Evolutionary conservation across 2,329 filamentous ascomycete genomes (phyloP).

Genomic region (Zymoseptoria pseudotritici): DNA sequence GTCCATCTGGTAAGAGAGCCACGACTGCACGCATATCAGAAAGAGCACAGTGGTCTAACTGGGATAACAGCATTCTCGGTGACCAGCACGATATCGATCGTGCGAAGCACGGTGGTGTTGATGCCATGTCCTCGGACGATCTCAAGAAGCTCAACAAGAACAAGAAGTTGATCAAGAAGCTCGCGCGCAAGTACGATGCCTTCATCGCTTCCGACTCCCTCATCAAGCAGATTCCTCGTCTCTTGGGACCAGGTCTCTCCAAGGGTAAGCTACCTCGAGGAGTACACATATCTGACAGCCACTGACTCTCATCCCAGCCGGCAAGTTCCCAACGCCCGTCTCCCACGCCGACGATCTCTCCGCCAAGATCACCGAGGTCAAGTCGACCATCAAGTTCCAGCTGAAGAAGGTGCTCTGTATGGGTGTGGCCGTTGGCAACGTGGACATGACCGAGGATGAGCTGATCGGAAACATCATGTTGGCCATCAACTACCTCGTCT

Average conservation of each 20-base stretch:
- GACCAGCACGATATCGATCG: slow-evolving; percentile 99
- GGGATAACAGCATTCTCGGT: slow-evolving; percentile 61
- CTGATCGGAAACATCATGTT: slow-evolving; percentile 98
- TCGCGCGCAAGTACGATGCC: slow-evolving; percentile 99
- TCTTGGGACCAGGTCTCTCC: slow-evolving; percentile 95
- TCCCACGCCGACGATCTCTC: slow-evolving; percentile 91
- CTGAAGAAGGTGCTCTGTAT: slow-evolving; percentile 99
- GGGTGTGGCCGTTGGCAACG: slow-evolving; percentile 98
- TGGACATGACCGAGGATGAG: slow-evolving; percentile 94
- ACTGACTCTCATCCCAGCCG: slow-evolving; percentile 53
- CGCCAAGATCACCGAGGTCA: slow-evolving; percentile 97
- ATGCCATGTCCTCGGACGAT: slow-evolving; percentile 97
- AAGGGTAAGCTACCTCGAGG: slow-evolving; percentile 57
- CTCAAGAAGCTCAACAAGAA: slow-evolving; percentile 99
- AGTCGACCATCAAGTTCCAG: slow-evolving; percentile 99
- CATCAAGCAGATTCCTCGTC: slow-evolving; percentile 99
- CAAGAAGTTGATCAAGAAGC: slow-evolving; percentile 99
- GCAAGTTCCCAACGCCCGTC: slow-evolving; percentile 99
- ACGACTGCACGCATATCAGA: neutral
- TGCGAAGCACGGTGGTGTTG: slow-evolving; percentile 97
- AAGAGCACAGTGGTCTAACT: slow-evolving; percentile 21
- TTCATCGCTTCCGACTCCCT: slow-evolving; percentile 95
- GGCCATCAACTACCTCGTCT: slow-evolving; percentile 99
- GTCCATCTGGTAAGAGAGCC: slow-evolving; percentile 60
- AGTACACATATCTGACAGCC: neutral